Evolutionary conservation across 169 alveolate genomes (phyloP).

Genomic region (Plasmodium relictum): DNA sequence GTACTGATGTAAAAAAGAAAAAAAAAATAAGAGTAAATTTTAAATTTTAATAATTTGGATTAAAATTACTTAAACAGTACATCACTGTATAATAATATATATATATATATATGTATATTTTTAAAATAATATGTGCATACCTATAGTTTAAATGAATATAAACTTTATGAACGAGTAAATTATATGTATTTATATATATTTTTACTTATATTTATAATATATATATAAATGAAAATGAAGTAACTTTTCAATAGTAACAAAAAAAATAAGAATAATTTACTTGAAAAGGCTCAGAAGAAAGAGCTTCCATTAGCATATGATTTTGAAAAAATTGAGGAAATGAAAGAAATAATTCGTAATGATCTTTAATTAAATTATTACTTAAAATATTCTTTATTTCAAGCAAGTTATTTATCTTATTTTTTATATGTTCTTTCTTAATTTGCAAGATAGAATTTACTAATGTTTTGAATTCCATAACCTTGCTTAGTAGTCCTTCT

Average conservation of each 20-base stretch:
- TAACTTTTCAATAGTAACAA: too few relatives aligned
- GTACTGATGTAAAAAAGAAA: conserved; percentile 16
- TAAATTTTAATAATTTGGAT: not conserved
- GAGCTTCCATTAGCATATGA: conserved; percentile 3
- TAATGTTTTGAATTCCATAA: conserved; percentile 91
- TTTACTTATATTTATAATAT: too few relatives aligned
- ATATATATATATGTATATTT: not conserved
- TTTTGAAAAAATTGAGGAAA: conserved; percentile 28
- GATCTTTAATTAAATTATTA: conserved; percentile 80
- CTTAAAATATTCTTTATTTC: conserved; percentile 95
- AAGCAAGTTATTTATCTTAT: conserved; percentile 26
- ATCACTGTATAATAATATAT: not conserved
- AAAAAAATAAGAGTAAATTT: not conserved
- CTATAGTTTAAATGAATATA: not conserved
- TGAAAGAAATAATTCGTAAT: not conserved
- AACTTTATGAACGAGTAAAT: not conserved
- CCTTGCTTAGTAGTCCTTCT: conserved; percentile 95
- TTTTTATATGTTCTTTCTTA: conserved; percentile 6
- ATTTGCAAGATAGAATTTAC: conserved; percentile 91
- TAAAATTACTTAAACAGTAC: not conserved
- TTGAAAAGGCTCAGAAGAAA: not conserved
- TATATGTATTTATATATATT: not conserved
- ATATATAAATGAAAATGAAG: too few relatives aligned
- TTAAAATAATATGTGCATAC: not conserved
- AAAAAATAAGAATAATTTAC: not conserved